Evolutionary conservation across 192 early-diverging fungal species (phyloP).

Genomic region (Podila verticillata): DNA sequence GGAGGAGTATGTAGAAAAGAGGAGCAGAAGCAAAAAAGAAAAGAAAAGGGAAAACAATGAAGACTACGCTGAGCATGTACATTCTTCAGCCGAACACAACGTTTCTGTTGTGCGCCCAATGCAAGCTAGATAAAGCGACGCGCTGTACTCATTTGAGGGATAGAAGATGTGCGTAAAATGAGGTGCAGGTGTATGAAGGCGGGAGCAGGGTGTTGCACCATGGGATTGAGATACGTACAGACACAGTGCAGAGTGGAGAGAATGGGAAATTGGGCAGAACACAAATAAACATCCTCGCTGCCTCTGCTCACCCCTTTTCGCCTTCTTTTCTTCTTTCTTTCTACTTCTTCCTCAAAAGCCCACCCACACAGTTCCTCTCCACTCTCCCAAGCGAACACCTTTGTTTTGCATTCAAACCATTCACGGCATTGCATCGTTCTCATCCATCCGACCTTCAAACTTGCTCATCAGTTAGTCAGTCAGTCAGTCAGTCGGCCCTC

Average conservation of each 20-base stretch:
- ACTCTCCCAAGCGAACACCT: too few species aligned
- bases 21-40: too few species aligned
- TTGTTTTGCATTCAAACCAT: too few species aligned
- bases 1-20: too few species aligned
- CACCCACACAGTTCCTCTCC: too few species aligned
- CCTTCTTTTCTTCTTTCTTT: background rate
- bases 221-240: too few species aligned
- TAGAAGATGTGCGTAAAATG: background rate
- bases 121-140: too few species aligned
- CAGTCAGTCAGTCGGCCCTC: background rate
- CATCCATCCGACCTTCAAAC: background rate
- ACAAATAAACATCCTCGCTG: background rate
- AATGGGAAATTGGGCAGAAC: too few species aligned
- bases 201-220: background rate
- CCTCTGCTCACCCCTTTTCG: background rate
- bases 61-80: slow-evolving; percentile 3
- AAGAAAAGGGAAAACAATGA: too few species aligned
- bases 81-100: background rate
- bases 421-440: background rate
- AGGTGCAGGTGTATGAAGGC: background rate
- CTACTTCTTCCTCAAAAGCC: too few species aligned
- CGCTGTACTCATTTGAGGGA: too few species aligned
- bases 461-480: background rate
- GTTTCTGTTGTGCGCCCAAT: background rate
- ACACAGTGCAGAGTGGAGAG: too few species aligned